Conservation (phyloP, 768 basidiomycete genomes). For the Lactarius evosmus region DNA sequence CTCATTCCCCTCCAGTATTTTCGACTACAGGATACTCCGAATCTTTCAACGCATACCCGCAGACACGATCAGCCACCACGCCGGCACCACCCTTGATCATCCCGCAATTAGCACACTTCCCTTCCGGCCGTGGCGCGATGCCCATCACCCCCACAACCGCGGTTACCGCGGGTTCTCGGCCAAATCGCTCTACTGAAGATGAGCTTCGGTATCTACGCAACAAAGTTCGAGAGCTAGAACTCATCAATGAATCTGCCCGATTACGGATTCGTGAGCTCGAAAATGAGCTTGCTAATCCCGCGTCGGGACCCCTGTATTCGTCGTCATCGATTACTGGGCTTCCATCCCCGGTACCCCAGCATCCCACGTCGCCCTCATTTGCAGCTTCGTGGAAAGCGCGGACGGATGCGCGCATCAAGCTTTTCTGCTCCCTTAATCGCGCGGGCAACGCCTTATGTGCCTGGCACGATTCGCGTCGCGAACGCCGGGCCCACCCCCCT, state of each 20-base stretch:
- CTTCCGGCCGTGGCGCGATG: slow-evolving; percentile 32
- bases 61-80: slow-evolving; percentile 19
- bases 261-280: slow-evolving; percentile 49
- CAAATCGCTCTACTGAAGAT: slow-evolving; percentile 38
- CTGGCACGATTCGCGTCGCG: slow-evolving; percentile 86
- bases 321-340: slow-evolving; percentile 30
- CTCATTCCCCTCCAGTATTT: slow-evolving; percentile 24
- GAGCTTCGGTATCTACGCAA: slow-evolving; percentile 56
- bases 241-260: slow-evolving; percentile 50
- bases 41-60: slow-evolving; percentile 23
- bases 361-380: slow-evolving; percentile 45
- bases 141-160: slow-evolving; percentile 30
- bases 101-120: slow-evolving; percentile 26
- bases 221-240: slow-evolving; percentile 61
- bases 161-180: slow-evolving; percentile 27
- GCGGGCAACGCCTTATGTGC: slow-evolving; percentile 87
- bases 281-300: slow-evolving; percentile 40
- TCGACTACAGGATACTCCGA: slow-evolving; percentile 25
- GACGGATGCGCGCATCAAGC: slow-evolving; percentile 65
- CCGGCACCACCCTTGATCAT: slow-evolving; percentile 21
- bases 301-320: slow-evolving; percentile 26
- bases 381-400: slow-evolving; percentile 66
- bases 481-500: slow-evolving; percentile 72
- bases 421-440: slow-evolving; percentile 79
- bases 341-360: slow-evolving; percentile 35